Base-by-base conservation (phyloP, 768 basidiomycete genomes). In the Auriculariales sp. region DNA sequence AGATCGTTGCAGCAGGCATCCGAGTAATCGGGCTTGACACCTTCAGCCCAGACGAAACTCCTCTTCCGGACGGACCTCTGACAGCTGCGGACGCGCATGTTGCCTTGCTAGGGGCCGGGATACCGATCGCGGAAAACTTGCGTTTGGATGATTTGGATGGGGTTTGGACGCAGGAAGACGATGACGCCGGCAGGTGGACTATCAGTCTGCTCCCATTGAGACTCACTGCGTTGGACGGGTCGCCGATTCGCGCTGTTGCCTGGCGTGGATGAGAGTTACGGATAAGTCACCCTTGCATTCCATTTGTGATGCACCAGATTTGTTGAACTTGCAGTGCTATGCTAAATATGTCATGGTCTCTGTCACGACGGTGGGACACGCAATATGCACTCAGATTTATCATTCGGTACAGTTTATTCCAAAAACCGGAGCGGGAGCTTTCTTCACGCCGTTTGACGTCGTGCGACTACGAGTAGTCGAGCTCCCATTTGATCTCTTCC, bases 231-330 rank as follows among this genome's bases (percentile, higher is more conserved):
- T 69, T 72, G 22, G 84, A 87, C 57, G 83, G 79, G 3, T 79
- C 80, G 12, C 83, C 83, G 1, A 66, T 83, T n/a, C 70, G 83
- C 53, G 84, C 81, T 3, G 77, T 77, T 52, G 83, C 77, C 6
- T 78, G 72, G 74, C n/a, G n/a, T n/a, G n/a, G n/a, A n/a, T n/a
- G n/a, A n/a, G n/a, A n/a, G n/a, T n/a, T n/a, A n/a, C n/a, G n/a
- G n/a, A n/a, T n/a, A n/a, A n/a, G n/a, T n/a, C n/a, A n/a, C n/a
- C n/a, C n/a, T n/a, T n/a, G n/a, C n/a, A n/a, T n/a, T n/a, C n/a
- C n/a, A n/a, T n/a, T n/a, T n/a, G n/a, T n/a, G n/a, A n/a, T n/a
- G n/a, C n/a, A n/a, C n/a, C n/a, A n/a, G n/a, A n/a, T n/a, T n/a
- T n/a, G n/a, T n/a, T n/a, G n/a, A n/a, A n/a, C n/a, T n/a, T n/a